Conservation (phyloP, 441 rosid species). For the Croton setiger region DNA sequence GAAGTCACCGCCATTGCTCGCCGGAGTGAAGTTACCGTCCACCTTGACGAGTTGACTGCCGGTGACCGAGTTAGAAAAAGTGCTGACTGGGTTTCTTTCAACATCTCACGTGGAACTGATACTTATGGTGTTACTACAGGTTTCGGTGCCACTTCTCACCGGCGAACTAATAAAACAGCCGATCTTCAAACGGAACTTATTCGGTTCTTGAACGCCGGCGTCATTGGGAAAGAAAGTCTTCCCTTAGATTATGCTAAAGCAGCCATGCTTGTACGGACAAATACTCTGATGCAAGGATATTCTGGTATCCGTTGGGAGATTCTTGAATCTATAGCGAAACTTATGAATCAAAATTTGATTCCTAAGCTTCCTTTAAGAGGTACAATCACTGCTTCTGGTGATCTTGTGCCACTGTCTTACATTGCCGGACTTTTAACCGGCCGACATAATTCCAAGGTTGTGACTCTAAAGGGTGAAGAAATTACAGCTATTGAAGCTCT, state of each 20-base stretch:
- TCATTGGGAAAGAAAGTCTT: conserved; percentile 32
- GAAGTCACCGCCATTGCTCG: conserved; percentile 39
- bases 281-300: conserved; percentile 37
- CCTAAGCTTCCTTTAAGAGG: conserved; percentile 39
- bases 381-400: conserved; percentile 41
- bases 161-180: conserved; percentile 34
- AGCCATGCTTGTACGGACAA: conserved; percentile 34
- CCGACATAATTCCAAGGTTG: conserved; percentile 33
- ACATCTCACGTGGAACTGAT: conserved; percentile 33
- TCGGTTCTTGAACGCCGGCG: conserved; percentile 40
- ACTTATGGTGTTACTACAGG: conserved; percentile 47
- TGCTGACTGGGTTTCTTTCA: conserved; percentile 39
- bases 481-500: conserved; percentile 31
- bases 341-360: conserved; percentile 36
- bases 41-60: conserved; percentile 28
- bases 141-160: conserved; percentile 40
- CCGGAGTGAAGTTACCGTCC: conserved; percentile 18
- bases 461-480: conserved; percentile 31
- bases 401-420: conserved; percentile 39
- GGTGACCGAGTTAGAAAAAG: conserved; percentile 32
- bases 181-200: conserved; percentile 45
- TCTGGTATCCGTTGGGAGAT: conserved; percentile 42
- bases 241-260: conserved; percentile 28
- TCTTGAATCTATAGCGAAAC: conserved; percentile 30
- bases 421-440: conserved; percentile 38